A percentile compares a stretch with the other conserved stretches of the same genome.
Evolutionary conservation across 2,329 filamentous ascomycete genomes (phyloP).

Genomic region (Ambrosiella beaveri): DNA sequence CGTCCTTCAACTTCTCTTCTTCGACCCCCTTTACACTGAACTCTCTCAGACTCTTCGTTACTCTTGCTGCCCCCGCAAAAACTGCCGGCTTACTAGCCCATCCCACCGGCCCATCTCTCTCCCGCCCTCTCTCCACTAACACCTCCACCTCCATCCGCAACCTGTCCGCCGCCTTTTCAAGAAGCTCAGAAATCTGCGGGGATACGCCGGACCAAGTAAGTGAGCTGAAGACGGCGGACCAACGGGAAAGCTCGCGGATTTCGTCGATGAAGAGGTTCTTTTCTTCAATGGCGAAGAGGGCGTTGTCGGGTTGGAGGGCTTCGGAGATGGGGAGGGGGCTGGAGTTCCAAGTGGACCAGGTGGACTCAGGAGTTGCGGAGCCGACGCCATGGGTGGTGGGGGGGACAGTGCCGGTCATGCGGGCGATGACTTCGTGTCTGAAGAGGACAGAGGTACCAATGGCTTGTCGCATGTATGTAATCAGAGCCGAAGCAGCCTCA

Average conservation of each 20-base stretch:
- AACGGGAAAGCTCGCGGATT: constrained; percentile 53
- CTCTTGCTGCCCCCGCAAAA: constrained; percentile 40
- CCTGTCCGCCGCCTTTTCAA: constrained; percentile 11
- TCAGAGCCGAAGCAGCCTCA: constrained; percentile 29
- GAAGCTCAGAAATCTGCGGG: constrained; percentile 26
- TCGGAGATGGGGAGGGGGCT: constrained; percentile 26
- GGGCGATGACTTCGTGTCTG: constrained; percentile 23
- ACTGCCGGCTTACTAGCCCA: constrained; percentile 53
- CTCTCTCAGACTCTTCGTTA: constrained; percentile 25
- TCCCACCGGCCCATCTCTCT: constrained; percentile 48
- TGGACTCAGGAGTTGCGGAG: constrained; percentile 9
- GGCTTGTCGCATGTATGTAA: constrained; percentile 24
- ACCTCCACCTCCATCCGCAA: constrained; percentile 13
- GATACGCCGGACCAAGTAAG: neutral
- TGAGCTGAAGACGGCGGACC: constrained; percentile 36
- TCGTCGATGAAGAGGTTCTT: constrained; percentile 90
- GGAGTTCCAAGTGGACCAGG: constrained; percentile 19
- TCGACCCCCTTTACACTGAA: constrained; percentile 17
- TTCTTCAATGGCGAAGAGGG: constrained; percentile 75
- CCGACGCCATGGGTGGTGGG: neutral
- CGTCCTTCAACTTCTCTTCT: neutral
- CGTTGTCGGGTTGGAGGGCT: constrained; percentile 36
- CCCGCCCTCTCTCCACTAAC: constrained; percentile 20
- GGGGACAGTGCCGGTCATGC: constrained; percentile 22
- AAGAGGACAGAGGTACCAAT: constrained; percentile 25